These are phyloP conservation scores for Delonix regia DNA, from an alignment of 306 rosid species.

Conservation along the genomic window DNA sequence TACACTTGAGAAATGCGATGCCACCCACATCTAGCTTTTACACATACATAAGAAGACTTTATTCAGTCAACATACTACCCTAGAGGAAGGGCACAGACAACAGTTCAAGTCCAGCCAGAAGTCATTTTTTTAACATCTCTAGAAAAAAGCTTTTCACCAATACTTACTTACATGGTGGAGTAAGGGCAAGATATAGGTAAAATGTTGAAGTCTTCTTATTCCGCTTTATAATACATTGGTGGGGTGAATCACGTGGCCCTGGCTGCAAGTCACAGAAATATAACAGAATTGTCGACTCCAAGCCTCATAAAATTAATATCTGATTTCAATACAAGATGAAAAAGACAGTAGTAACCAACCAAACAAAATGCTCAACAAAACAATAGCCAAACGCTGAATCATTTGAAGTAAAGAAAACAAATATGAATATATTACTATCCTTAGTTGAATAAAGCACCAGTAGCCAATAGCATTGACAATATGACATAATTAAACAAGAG, in stretches of 20 bases:
- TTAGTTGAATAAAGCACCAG: constrained; percentile 9
- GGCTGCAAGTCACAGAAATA: constrained; percentile 71
- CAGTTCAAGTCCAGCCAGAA: constrained; percentile 12
- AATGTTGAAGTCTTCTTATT: constrained; percentile 85
- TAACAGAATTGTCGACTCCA: constrained; percentile 33
- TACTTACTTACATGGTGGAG: constrained; percentile 74
- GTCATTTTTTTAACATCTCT: constrained; percentile 23
- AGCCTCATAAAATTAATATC: constrained; percentile 25
- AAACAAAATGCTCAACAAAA: constrained; percentile 16
- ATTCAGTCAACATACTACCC: constrained; percentile 19
- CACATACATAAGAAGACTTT: constrained; percentile 14
- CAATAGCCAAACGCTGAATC: constrained; percentile 2
- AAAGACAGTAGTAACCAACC: background rate
- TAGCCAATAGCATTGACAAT: background rate
- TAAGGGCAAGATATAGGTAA: constrained; percentile 83
- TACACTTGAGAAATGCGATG: background rate
- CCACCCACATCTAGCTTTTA: constrained; percentile 7
- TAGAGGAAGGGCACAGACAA: constrained; percentile 22
- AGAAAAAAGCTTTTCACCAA: constrained; percentile 19
- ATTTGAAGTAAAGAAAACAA: background rate
- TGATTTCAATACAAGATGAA: constrained; percentile 1
- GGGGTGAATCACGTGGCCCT: constrained; percentile 73
- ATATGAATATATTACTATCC: constrained; percentile 8
- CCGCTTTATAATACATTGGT: constrained; percentile 89
- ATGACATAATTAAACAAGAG: constrained; percentile 10